These are phyloP conservation scores for Cytospora mali DNA, from an alignment of 2,329 filamentous ascomycete species.

Conservation along the genomic window DNA sequence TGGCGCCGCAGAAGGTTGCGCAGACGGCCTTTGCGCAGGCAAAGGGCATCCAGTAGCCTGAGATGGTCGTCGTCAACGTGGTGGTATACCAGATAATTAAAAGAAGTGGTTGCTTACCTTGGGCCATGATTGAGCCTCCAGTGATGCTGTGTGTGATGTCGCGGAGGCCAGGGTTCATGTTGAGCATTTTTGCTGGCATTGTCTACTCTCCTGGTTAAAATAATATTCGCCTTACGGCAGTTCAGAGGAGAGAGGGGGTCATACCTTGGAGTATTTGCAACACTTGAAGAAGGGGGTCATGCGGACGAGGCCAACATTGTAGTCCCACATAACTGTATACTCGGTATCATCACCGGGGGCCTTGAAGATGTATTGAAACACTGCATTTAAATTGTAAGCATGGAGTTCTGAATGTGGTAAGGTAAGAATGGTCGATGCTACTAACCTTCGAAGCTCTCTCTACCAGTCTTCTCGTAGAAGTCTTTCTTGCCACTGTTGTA, in stretches of 20 bases:
- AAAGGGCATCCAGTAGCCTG: slow-evolving; percentile 97
- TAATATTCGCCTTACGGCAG: not conserved
- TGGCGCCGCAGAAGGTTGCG: slow-evolving; percentile 83
- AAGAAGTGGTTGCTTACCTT: slow-evolving; percentile 60
- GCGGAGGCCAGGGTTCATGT: slow-evolving; percentile 76
- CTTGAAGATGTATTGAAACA: slow-evolving; percentile 82
- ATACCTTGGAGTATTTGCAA: slow-evolving; percentile 82
- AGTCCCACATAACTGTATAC: slow-evolving; percentile 93
- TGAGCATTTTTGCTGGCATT: slow-evolving; percentile 80
- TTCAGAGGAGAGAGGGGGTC: slow-evolving; percentile 27
- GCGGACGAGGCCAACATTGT: slow-evolving; percentile 88
- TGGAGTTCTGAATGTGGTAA: not conserved
- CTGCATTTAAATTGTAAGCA: slow-evolving; percentile 46
- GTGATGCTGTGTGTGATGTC: slow-evolving; percentile 96
- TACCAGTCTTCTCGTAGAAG: slow-evolving; percentile 82
- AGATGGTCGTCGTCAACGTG: slow-evolving; percentile 23
- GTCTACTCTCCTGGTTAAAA: slow-evolving; percentile 61
- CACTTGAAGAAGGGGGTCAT: slow-evolving; percentile 96
- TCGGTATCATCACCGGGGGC: slow-evolving; percentile 66
- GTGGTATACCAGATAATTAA: not conserved
- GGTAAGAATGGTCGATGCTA: not conserved
- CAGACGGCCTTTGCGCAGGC: slow-evolving; percentile 83
- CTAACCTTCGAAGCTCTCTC: slow-evolving; percentile 86
- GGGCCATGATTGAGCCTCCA: slow-evolving; percentile 83
- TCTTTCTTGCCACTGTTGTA: slow-evolving; percentile 95